Base-by-base conservation (phyloP, 106 monocot genomes). In the Dendrobium officinale region DNA sequence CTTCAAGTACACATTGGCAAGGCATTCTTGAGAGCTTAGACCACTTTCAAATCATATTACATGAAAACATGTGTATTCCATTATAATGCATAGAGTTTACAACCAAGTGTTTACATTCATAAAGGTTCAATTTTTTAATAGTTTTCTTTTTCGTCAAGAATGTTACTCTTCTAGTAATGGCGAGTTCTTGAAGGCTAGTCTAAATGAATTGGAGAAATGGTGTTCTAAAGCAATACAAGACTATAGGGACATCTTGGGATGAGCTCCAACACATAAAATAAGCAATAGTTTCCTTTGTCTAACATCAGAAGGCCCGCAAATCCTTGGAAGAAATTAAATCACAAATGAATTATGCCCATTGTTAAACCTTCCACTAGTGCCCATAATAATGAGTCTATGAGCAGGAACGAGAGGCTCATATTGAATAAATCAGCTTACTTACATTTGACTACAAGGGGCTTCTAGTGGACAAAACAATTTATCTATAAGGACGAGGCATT, bases 111-210 rank as follows among this genome's bases (percentile, higher is more conserved):
- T 99, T 82, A 84, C 99, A 76, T 99, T 86, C 84, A 86, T 99
- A 83, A 95, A 99, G 82, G 92, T 92, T 13, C 95, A 99, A 70
- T 89, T 99, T 45, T 93, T 99, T 68, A 99, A 99, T 58, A 99
- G 99, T 76, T 83, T 99, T 56, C 85, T 99, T 18, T 91, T 99
- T 22, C 86, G 99, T 9, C 84, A 95, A 55, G 95, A 99, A 83
- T 99, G 95, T 82, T 99, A 95, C 81, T 99, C 99, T 13, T 95
- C 90, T 75, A 99, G 99, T 86, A 99, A 95, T 64, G 99, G 93
- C 19, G 95, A 99, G 81, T 99, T 88, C 77, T 85, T 99, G 11
- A 99, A 93, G 75, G 83, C 95, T 80, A 95, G 99, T n/a, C 87
- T 99, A 75, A 91, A 91, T 64, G 99, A 99, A 67, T 80, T 99